Evolutionary conservation across 1,284 basidiomycete species (phyloP).

Genomic region (Paramarasmius palmivorus): DNA sequence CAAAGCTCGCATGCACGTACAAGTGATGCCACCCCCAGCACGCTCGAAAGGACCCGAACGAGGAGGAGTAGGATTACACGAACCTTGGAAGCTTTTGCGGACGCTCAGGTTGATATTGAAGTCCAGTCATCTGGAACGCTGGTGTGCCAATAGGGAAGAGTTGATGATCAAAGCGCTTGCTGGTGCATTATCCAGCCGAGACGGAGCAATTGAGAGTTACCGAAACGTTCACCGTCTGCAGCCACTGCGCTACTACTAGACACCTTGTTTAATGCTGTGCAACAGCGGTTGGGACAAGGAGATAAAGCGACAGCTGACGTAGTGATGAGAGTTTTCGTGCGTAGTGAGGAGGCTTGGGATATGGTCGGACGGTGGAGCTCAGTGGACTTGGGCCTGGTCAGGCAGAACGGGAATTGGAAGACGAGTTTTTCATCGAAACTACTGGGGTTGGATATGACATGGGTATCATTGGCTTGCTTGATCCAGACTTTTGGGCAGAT

Average conservation of each 20-base stretch:
- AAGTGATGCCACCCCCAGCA: no score
- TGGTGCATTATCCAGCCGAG: slow-evolving; percentile 33
- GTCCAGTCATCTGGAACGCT: slow-evolving; percentile 59
- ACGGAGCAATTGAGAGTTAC: slow-evolving; percentile 32
- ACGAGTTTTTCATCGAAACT: slow-evolving; percentile 82
- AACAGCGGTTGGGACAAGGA: slow-evolving; percentile 55
- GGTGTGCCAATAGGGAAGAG: slow-evolving; percentile 73
- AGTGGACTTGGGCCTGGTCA: slow-evolving; percentile 68
- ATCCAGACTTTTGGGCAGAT: slow-evolving; percentile 81
- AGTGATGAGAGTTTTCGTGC: slow-evolving; percentile 63
- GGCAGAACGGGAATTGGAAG: slow-evolving; percentile 53
- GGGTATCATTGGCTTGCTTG: slow-evolving; percentile 45
- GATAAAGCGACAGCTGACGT: slow-evolving; percentile 52
- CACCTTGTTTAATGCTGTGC: slow-evolving; percentile 53
- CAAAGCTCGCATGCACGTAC: no score
- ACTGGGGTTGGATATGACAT: slow-evolving; percentile 50
- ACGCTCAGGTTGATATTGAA: slow-evolving; percentile 65
- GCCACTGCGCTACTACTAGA: slow-evolving; percentile 62
- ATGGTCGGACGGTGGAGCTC: slow-evolving; percentile 70
- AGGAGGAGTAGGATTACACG: slow-evolving; percentile 39
- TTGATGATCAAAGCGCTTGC: slow-evolving; percentile 55
- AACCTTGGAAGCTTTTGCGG: slow-evolving; percentile 81
- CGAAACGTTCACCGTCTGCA: slow-evolving; percentile 47
- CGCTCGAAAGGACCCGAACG: slow-evolving; percentile 1
- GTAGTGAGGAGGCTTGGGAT: slow-evolving; percentile 66